Evolutionary conservation across 2,329 filamentous ascomycete genomes (phyloP).

Genomic region (Teratosphaeria gauchensis): DNA sequence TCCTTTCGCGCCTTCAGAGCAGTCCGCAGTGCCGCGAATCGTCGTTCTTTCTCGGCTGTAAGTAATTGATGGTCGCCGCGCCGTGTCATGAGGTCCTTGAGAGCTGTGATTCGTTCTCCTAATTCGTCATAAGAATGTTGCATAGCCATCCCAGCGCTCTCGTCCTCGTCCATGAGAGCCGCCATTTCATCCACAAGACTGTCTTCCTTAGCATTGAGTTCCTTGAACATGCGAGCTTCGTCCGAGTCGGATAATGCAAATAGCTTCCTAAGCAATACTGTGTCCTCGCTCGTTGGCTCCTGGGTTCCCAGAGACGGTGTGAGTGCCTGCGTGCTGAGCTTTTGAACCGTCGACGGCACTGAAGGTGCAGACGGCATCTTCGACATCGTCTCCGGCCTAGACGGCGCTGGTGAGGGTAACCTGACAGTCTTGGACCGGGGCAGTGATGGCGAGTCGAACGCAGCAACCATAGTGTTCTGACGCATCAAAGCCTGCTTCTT

Average conservation of each 20-base stretch:
- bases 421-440: not conserved
- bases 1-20: constrained; percentile 14
- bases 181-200: constrained; percentile 13
- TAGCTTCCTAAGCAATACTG: constrained; percentile 7
- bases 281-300: constrained; percentile 3
- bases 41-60: constrained; percentile 12
- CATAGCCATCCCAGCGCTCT: constrained; percentile 9
- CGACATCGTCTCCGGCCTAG: not conserved
- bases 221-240: constrained; percentile 7
- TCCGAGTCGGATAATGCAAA: constrained; percentile 13
- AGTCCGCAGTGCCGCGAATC: constrained; percentile 11
- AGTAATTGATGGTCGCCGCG: constrained; percentile 12
- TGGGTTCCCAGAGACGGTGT: constrained; percentile 9
- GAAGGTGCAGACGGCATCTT: not conserved
- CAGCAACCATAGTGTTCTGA: not conserved
- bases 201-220: constrained; percentile 11
- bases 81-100: constrained; percentile 11
- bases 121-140: constrained; percentile 11
- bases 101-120: constrained; percentile 6
- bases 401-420: not conserved
- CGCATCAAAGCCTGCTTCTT: constrained; percentile 6
- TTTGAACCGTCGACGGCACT: not conserved
- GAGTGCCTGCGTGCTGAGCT: constrained; percentile 1
- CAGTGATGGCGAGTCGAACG: constrained; percentile 1
- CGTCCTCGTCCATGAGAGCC: constrained; percentile 12